phyloP scores from a whole-genome alignment of 805 yeast genomes.

The Cyberlindnera misumaiensis region DNA sequence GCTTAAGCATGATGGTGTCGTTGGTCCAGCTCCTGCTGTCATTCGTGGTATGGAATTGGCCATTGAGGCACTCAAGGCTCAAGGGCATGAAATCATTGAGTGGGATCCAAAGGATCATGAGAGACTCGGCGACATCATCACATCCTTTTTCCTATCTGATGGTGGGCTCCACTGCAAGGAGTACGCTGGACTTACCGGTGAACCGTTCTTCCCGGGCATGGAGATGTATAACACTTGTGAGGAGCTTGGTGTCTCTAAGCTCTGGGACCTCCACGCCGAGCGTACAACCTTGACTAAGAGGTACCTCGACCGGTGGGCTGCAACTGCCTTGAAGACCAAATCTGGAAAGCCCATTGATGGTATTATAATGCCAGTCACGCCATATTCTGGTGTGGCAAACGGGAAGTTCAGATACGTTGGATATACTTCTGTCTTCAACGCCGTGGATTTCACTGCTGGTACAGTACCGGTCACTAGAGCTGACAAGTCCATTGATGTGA shows the following conservation, averaged over 20 bases:
- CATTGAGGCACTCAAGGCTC: conserved; percentile 25
- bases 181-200: conserved; percentile 33
- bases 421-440: conserved; percentile 51
- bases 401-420: conserved; percentile 20
- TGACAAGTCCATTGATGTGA: conserved; percentile 33
- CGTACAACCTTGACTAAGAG: conserved; percentile 33
- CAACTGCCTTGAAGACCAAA: conserved; percentile 27
- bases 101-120: conserved; percentile 37
- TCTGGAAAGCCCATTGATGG: conserved; percentile 40
- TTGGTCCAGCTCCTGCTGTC: conserved; percentile 45
- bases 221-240: conserved; percentile 29
- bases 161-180: conserved; percentile 34
- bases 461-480: conserved; percentile 54
- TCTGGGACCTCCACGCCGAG: conserved; percentile 38
- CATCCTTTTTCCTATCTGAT: conserved; percentile 29
- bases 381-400: conserved; percentile 30
- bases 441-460: conserved; percentile 50
- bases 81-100: conserved; percentile 47
- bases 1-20: conserved; percentile 34
- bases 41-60: conserved; percentile 36
- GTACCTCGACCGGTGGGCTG: conserved; percentile 38
- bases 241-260: conserved; percentile 31
- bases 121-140: conserved; percentile 27
- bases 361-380: conserved; percentile 34
- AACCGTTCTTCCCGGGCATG: conserved; percentile 39